Evolutionary conservation across 208 protist genomes (phyloP), one percentile per base, ranked within the genome.

Genomic region (Trypanosoma platydactyli): DNA sequence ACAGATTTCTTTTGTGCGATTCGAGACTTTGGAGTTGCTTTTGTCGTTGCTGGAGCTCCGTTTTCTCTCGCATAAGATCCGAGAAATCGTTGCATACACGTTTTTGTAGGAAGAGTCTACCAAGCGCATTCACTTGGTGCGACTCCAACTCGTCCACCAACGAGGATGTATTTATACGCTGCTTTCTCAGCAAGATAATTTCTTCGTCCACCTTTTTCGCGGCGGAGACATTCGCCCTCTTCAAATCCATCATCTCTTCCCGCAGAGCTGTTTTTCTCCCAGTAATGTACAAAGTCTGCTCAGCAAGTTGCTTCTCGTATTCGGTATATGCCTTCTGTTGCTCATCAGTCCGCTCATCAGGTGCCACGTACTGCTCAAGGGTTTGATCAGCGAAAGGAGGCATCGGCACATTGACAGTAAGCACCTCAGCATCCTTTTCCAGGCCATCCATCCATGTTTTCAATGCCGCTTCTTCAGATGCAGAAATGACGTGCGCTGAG

Each of bases 381-480:
- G 85, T 67, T 38, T 90, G 78, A 41, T 94, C 84, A 18, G 83
- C 81, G 57, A 94, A 95, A 22, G 86, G 77, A 12, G 88, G 92
- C 20, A 83, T 42, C 41, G 70, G 53, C 27, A 96, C 65, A 6
- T 90, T 71, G 25, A 92, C 84, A 48, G 75, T 49, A 12, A 92
- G 38, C 6, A 81, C 77, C 64, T 84, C 77, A 50, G 84, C 80
- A 22, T 91, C 92, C 71, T 91, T 89, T 56, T 96, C 90, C 24
- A 97, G 86, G 51, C 90, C 88, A 58, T 95, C 88, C 92, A 97
- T 97, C 92, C 89, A 94, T 24, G 88, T 70, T 40, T 85, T 81
- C 30, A 97, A 72, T 0, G 88, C 92, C 16, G 79, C 81, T 69
- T 97, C 88, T 57, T 87, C 81, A 20, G 76, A 65, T 9, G 83